A percentile compares a stretch with the other conserved stretches of the same genome.
Conservation (phyloP, 805 yeast species). For the Allodekkera sacchari region DNA sequence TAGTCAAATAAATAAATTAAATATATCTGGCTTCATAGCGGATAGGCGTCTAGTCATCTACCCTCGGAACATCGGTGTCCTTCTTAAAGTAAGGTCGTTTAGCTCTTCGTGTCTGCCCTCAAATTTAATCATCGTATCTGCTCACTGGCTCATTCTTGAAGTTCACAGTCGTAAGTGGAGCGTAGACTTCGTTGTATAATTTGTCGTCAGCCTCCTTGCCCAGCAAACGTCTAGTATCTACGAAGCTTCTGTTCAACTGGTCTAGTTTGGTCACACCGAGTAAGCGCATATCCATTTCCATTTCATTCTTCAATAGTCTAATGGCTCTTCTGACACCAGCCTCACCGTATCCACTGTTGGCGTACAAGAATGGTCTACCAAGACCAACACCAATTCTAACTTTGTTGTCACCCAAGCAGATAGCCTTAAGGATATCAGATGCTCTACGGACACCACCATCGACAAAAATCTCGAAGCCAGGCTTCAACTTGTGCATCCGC, state of each 20-base stretch:
- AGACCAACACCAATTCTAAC: constrained; percentile 66
- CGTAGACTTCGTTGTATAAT: constrained; percentile 22
- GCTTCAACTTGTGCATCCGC: constrained; percentile 35
- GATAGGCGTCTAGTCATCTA: too few relatives aligned
- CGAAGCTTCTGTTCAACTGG: constrained; percentile 49
- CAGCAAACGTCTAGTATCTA: constrained; percentile 41
- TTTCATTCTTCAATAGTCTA: constrained; percentile 58
- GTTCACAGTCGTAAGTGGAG: constrained; percentile 21
- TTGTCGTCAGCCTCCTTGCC: constrained; percentile 26
- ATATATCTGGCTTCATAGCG: too few relatives aligned
- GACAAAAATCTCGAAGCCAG: constrained; percentile 48
- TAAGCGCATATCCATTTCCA: constrained; percentile 71
- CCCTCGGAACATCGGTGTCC: too few relatives aligned
- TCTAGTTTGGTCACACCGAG: constrained; percentile 59
- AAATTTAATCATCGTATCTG: too few relatives aligned
- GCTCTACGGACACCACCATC: constrained; percentile 71
- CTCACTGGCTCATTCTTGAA: too few relatives aligned
- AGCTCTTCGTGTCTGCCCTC: too few relatives aligned
- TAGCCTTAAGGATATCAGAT: constrained; percentile 56
- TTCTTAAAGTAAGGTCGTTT: too few relatives aligned
- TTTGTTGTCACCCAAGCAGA: constrained; percentile 63
- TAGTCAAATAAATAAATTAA: too few relatives aligned
- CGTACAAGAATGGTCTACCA: constrained; percentile 60
- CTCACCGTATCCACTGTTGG: constrained; percentile 57
- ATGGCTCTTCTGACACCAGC: constrained; percentile 54